Evolutionary conservation across 139 green algal species (phyloP), one percentile per base, ranked within the genome.

Genomic region (Closterium sp.): DNA sequence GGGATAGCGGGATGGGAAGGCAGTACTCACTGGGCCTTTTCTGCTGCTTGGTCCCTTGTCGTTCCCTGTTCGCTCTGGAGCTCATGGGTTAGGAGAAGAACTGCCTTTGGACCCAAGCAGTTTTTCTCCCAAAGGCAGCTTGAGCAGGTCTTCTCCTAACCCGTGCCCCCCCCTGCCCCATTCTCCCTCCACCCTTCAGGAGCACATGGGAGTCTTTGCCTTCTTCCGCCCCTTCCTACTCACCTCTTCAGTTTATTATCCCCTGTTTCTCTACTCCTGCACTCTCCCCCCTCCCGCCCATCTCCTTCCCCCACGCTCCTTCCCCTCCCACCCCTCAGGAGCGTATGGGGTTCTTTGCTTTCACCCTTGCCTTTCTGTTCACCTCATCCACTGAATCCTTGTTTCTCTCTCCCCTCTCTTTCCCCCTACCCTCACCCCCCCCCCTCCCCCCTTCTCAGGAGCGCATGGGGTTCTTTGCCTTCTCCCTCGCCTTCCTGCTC

Each of bases 201-300:
- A 91, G 7, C 31, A 28, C 12, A 32, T 92, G 33, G 89, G 89
- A 5, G 93, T 95, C 34, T 90, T 95, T 25, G 92, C 92, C 28
- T 94, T 94, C 92, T 55, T 92, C 5, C 35, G 76, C 7, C 92
- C 92, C 16, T 91, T 94, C 33, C 55, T 95, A 6, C 93, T 94
- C 76, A 94, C 93, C 12, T 92, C 92, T 12, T 95, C 92, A 0
- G 33, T 94, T 81, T 91, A 94, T n/a, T n/a, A n/a, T n/a, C n/a
- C 25, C 31, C 10, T 34, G 86, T 83, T 25, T 69, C 85, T 23
- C 16, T 83, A n/a, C n/a, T n/a, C n/a, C n/a, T n/a, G n/a, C n/a
- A n/a, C n/a, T n/a, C n/a, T n/a, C n/a, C n/a, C n/a, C n/a, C n/a
- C n/a, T n/a, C n/a, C n/a, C n/a, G n/a, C 64, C 64, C 64, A 10